Evolutionary conservation across 1,284 basidiomycete species (phyloP), one percentile per base, ranked within the genome.

Genomic region (Tremellales sp.): DNA sequence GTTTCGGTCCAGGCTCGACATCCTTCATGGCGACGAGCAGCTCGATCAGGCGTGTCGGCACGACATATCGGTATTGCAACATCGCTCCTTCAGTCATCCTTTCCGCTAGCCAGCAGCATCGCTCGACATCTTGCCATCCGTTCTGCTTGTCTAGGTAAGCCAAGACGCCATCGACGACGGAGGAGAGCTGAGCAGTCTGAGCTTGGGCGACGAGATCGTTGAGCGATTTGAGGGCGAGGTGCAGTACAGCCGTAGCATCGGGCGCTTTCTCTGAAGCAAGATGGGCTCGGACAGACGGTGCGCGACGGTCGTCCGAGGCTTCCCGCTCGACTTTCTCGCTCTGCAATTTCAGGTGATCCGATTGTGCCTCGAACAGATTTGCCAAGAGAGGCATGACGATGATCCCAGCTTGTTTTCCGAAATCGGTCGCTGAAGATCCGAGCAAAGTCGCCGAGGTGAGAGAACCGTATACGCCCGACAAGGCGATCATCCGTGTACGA

Each of bases 21-120:
- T 90, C 88, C 58, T 83, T 82, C 40, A 81, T 79, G 56, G 84
- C 81, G 37, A 85, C 78, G 5, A 97, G 80, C 24, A 82, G 80
- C 65, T 97, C 91, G 31, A 96, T 84, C 8, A 97, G 77, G 60
- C 84, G 81, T 2, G 86, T 87, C 10, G 93, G 89, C 2, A 97
- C 82, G 17, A 87, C 84, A 65, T 89, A 92, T 27, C 93, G 87
- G 71, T 94, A 94, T 67, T 94, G 90, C 53, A 93, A 87, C 60
- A 86, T 86, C 7, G 89, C 81, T 85, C 89, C 94, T 57, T 88
- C 84, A 24, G 85, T 83, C 5, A 84, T 78, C 56, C 82, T 84
- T 49, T 83, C 81, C 17, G 84, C 82, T 42, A 94, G 78, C 91
- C 91, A 97, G 55, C 84, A 82, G 65, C 84, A 89, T 67, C 88